These are phyloP conservation scores for Aplosporella prunicola DNA, from an alignment of 2,329 filamentous ascomycete species.

Conservation along the genomic window DNA sequence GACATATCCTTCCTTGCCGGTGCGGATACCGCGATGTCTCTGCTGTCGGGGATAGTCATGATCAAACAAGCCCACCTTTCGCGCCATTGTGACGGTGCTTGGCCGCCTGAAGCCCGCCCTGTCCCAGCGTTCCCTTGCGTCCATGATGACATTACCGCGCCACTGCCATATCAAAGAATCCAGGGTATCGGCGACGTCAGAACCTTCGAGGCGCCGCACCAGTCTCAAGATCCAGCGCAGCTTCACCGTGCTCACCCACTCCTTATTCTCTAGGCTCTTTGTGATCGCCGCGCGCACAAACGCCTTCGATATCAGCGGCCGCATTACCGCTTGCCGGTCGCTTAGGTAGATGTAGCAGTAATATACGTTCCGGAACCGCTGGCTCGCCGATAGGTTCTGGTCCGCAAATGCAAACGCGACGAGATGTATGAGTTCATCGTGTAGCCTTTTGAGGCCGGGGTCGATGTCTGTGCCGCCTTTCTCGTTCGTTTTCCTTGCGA, in stretches of 20 bases:
- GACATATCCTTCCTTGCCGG: too few species aligned
- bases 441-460: neutral
- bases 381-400: neutral
- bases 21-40: too few species aligned
- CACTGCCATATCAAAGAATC: constrained; percentile 1
- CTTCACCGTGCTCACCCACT: constrained; percentile 3
- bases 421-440: constrained; percentile 5
- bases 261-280: constrained; percentile 2
- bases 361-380: constrained; percentile 10
- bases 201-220: constrained; percentile 3
- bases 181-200: neutral
- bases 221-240: constrained; percentile 3
- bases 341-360: constrained; percentile 6
- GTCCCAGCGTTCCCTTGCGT: constrained; percentile 6
- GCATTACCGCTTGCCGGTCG: neutral
- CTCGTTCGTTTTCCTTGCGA: neutral
- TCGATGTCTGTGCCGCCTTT: neutral
- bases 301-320: constrained; percentile 6
- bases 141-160: constrained; percentile 6
- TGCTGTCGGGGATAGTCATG: neutral
- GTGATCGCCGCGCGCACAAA: constrained; percentile 8
- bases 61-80: constrained; percentile 2
- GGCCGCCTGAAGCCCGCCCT: neutral
- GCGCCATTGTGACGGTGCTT: neutral
- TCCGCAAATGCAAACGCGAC: constrained; percentile 5